Evolutionary conservation across 345 rosid genomes (phyloP).

Genomic region (Eucalyptus regnans): DNA sequence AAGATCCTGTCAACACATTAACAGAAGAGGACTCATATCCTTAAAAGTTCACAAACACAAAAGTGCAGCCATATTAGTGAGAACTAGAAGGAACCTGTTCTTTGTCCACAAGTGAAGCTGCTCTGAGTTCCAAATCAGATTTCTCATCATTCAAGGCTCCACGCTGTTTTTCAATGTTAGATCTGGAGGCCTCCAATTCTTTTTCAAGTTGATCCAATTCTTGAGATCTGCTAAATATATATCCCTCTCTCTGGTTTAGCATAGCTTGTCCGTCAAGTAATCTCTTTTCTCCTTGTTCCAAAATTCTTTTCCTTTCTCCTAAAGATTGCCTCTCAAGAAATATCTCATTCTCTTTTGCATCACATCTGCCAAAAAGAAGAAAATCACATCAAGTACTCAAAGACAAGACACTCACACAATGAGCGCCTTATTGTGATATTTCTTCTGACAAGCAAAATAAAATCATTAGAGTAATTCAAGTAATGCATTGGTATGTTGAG

Average conservation of each 20-base stretch:
- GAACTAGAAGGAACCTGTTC: slow-evolving; percentile 46
- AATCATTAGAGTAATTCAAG: neutral
- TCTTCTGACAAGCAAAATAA: neutral
- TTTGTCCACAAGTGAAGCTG: slow-evolving; percentile 44
- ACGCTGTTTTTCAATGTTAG: slow-evolving; percentile 37
- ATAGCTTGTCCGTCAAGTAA: slow-evolving; percentile 65
- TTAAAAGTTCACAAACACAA: neutral
- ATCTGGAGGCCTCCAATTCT: slow-evolving; percentile 45
- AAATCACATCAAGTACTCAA: neutral
- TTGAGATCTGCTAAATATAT: slow-evolving; percentile 51
- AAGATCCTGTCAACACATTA: slow-evolving; percentile 30
- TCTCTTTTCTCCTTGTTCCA: slow-evolving; percentile 77
- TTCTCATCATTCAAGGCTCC: slow-evolving; percentile 40
- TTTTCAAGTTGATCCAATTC: slow-evolving; percentile 52
- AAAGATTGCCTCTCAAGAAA: slow-evolving; percentile 49
- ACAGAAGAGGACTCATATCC: neutral
- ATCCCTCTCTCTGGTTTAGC: slow-evolving; percentile 79
- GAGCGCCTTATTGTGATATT: neutral
- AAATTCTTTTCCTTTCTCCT: slow-evolving; percentile 57
- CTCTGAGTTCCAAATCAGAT: slow-evolving; percentile 36
- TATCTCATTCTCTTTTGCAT: slow-evolving; percentile 67
- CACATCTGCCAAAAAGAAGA: slow-evolving; percentile 40
- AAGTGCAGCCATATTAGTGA: neutral
- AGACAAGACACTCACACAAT: neutral
- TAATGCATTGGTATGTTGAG: neutral